Base-by-base conservation (phyloP, 2,329 filamentous ascomycete genomes). In the Zasmidium angulare region DNA sequence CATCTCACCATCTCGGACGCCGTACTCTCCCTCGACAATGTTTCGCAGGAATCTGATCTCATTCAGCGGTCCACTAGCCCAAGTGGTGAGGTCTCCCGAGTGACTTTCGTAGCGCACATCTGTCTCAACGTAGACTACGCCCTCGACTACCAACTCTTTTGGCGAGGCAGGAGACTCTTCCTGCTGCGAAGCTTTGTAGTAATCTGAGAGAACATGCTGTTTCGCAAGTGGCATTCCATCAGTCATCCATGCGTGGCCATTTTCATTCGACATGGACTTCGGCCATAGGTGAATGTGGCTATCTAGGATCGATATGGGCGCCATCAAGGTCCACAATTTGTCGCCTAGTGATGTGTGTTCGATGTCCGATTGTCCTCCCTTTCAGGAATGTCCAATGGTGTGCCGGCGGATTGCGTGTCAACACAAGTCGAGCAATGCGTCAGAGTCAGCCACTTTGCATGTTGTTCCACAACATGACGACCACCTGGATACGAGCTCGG, bases 231-330 rank as follows among this genome's bases (percentile, higher is more conserved):
- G 81, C 69, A 82, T 76, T 50, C 80, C 77, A 3, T 84, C 77
- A 2, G 75, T 82, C 77, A 85, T 84, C 92, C 91, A 96, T 59
- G 84, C 78, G 63, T 96, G 84, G 43, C 84, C 83, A 56, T 81
- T 71, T 54, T 89, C 72, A 68, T 93, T 74, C 1, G 73, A 72
- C 50, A 78, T 89, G 55, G 84, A 82, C 49, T 79, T 75, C 48
- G 91, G 89, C 80, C 86, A 96, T 70, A 97, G 86, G 78, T 97
- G 93, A 76, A 97, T 89, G 80, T 97, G 93, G 43, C 91, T 89
- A 79, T 97, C 93, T 75, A 97, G 86, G 71, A 96, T 87, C 24
- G 63, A 63, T 46, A 59, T 63, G 2, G 66, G 62, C 14, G 70
- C 48, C 72, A 74, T 72, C 7, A 21, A 21, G 47, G 6, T 23